Conservation (phyloP, 2,329 filamentous ascomycete species). For the Phoma sp. region DNA sequence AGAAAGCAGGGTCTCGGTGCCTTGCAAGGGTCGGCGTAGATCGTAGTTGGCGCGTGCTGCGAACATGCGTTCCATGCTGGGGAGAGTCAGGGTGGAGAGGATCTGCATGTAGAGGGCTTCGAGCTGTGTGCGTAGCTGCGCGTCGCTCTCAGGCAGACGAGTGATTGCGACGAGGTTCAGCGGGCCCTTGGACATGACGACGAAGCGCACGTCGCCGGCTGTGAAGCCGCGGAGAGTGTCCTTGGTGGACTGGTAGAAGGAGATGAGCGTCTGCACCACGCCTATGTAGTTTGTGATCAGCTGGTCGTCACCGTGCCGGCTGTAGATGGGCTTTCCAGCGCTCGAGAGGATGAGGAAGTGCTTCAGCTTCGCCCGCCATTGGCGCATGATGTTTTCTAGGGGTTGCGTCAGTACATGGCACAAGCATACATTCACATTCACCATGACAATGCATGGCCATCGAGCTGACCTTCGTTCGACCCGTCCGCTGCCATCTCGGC, state of each 20-base stretch:
- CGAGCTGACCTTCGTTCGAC: conserved; percentile 65
- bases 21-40: conserved; percentile 84
- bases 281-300: conserved; percentile 94
- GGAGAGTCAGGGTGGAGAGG: conserved; percentile 89
- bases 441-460: neutral
- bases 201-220: conserved; percentile 84
- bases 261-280: conserved; percentile 95
- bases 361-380: conserved; percentile 93
- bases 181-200: conserved; percentile 82
- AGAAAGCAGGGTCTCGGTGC: conserved; percentile 88
- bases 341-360: conserved; percentile 97
- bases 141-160: conserved; percentile 87
- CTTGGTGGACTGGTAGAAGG: conserved; percentile 84
- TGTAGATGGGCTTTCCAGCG: conserved; percentile 97
- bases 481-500: conserved; percentile 63
- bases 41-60: conserved; percentile 91
- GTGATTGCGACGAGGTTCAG: conserved; percentile 95
- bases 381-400: conserved; percentile 61
- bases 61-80: conserved; percentile 85
- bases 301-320: conserved; percentile 86
- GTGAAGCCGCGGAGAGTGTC: conserved; percentile 83
- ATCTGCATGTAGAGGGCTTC: conserved; percentile 99
- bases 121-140: conserved; percentile 83
- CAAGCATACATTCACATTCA: too few relatives aligned
- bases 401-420: conserved; percentile 34